phyloP scores from a whole-genome alignment of 2,329 filamentous ascomycete species.

The Fusarium caatingaense region DNA sequence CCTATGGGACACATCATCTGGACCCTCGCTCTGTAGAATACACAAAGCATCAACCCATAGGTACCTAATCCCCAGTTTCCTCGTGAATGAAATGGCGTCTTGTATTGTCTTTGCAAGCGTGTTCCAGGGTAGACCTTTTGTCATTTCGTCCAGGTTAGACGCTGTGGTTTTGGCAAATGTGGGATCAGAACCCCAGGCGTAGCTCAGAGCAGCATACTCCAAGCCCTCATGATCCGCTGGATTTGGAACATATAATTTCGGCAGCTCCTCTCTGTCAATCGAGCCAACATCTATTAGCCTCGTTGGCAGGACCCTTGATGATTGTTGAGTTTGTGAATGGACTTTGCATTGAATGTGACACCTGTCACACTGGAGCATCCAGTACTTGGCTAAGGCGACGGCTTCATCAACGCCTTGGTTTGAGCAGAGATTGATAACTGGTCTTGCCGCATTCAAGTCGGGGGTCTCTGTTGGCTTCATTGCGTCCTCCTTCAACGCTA shows the following conservation, averaged over 20 bases:
- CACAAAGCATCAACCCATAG: conserved; percentile 12
- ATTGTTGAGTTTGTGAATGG: too few relatives aligned
- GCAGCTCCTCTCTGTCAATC: rapidly evolving
- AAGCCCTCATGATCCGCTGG: background rate
- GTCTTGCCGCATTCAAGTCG: too few relatives aligned
- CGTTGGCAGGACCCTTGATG: background rate
- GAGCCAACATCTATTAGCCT: conserved; percentile 1
- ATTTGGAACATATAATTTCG: background rate
- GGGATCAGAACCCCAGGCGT: background rate
- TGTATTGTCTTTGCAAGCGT: conserved; percentile 1
- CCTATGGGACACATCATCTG: background rate
- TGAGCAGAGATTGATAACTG: background rate
- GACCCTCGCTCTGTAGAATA: conserved; percentile 4
- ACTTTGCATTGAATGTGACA: background rate
- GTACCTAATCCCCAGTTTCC: background rate
- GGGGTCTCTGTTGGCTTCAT: background rate
- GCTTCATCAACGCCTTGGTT: background rate
- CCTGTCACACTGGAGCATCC: background rate
- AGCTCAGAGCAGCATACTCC: conserved; percentile 9
- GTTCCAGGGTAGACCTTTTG: background rate
- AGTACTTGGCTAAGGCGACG: background rate
- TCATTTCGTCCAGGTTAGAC: conserved; percentile 2
- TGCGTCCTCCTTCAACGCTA: background rate
- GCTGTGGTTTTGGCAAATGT: conserved; percentile 1
- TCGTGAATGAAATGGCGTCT: background rate